Percentiles rank a stretch among this genome's conserved stretches.
These are phyloP conservation scores for Colletotrichum sp. DNA, from an alignment of 2,329 filamentous ascomycete genomes.

Conservation along the genomic window DNA sequence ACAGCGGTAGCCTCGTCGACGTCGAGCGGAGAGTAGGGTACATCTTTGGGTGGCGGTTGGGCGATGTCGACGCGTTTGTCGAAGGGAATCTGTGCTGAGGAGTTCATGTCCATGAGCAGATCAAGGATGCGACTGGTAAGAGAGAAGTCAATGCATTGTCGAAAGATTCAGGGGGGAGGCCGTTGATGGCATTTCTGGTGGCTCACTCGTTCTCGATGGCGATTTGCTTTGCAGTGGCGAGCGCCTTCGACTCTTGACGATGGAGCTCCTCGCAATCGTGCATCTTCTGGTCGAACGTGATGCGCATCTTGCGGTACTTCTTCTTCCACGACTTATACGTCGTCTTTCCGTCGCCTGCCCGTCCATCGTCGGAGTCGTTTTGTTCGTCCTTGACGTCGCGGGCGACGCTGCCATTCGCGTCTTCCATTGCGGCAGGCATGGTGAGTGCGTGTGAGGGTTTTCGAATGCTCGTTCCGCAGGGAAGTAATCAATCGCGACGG, in stretches of 20 bases:
- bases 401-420: slow-evolving; percentile 27
- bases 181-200: slow-evolving; percentile 20
- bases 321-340: slow-evolving; percentile 80
- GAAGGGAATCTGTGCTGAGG: slow-evolving; percentile 76
- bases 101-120: slow-evolving; percentile 88
- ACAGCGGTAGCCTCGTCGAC: slow-evolving; percentile 28
- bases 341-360: slow-evolving; percentile 48
- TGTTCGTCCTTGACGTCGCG: slow-evolving; percentile 48
- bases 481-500: background rate
- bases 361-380: slow-evolving; percentile 34
- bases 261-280: slow-evolving; percentile 83
- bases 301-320: slow-evolving; percentile 93
- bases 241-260: slow-evolving; percentile 79
- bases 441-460: background rate
- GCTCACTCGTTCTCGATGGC: slow-evolving; percentile 92
- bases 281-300: slow-evolving; percentile 79
- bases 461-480: background rate
- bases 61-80: slow-evolving; percentile 77
- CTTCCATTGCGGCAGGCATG: slow-evolving; percentile 31
- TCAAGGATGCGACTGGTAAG: slow-evolving; percentile 80
- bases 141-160: background rate
- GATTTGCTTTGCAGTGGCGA: slow-evolving; percentile 80
- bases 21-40: slow-evolving; percentile 35
- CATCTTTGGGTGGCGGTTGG: slow-evolving; percentile 48
- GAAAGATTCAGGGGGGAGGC: background rate